Evolutionary conservation across 116 monocot genomes (phyloP), one percentile per base, ranked within the genome.

Genomic region (Papilionanthe hybrid): DNA sequence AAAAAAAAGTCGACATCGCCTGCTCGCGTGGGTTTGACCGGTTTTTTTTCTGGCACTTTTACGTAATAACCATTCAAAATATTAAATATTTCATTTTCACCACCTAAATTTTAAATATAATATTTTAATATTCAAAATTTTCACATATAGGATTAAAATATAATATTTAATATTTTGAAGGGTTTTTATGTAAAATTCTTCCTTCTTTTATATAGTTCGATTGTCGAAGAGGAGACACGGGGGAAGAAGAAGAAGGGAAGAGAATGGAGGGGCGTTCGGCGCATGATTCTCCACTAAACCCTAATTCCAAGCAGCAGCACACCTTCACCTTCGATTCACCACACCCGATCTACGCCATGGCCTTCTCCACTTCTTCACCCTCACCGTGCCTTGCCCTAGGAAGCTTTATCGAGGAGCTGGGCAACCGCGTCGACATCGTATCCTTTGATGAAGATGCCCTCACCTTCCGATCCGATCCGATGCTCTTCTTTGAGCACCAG

Each of bases 381-480:
- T 53, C 86, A 53, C 88, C 87, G 11, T 88, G 86, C 81, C 92
- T 95, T 80, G 95, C 95, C 72, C 85, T 95, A 50, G 95, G 95
- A 55, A 86, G 85, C 85, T 95, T 95, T 82, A 48, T 92, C 78
- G 95, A 95, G 77, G 86, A 87, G 55, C 47, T 79, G 83, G 44
- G 47, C 83, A 95, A 95, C 83, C 84, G 88, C 3, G 85, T 95
- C 83, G 84, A 89, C 80, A 43, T 95, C 76, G 42, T 95, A 27
- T 72, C 87, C 76, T 86, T 92, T 83, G 88, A 92, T 83, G 84
- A 87, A 2, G 89, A 90, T 0, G 29, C 89, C 55, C 75, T 76
- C 22, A 17, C 79, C 58, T 91, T 95, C 83, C 79, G 67, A 1
- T 74, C 81, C 75, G 55, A 78, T 45, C 92, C 89, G 11, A 55